Base-by-base conservation (phyloP, 1,284 basidiomycete species). In the Ganoderma leucocontextum region DNA sequence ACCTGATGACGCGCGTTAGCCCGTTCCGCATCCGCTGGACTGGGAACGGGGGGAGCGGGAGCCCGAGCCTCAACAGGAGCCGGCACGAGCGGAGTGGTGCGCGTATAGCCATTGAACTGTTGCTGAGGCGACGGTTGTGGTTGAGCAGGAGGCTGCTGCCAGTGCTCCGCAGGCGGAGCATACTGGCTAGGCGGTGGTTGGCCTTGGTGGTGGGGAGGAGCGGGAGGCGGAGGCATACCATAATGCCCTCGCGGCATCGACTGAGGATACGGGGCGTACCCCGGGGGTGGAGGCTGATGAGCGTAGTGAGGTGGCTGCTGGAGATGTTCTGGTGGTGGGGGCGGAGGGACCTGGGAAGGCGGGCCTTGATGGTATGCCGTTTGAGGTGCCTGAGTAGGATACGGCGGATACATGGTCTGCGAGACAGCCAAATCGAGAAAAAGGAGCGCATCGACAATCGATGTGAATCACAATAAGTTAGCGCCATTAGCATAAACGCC, bases 11-110 rank as follows among this genome's bases (percentile, higher is more conserved):
- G 75, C 13, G 71, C 60, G 35, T 60, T 68, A 10, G 68, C 74
- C 22, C 72, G 70, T 38, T 76, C 75, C 10, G 68, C 63, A 12
- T 74, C 71, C n/a, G 53, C 68, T 33, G 70, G 66, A 33, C 64
- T 62, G 2, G 74, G 66, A 25, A 69, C 68, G 60, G 36, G 58
- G 4, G 58, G 58, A 60, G 58, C 36, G 41, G 53, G 64, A 13
- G 67, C 66, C 9, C 79, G 75, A 0, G 79, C 55, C 44, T 83
- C 82, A 44, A 82, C 77, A 25, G 74, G 78, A 1, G 81, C 79
- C 19, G 82, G 81, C 0, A 82, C 78, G 29, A 82, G 73, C 3
- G 80, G 72, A 10, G 73, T 75, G 29, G 76, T 74, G 33, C 76
- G 70, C 0, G 75, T 53, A 57, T 76, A 75, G 25, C 69, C 70